Base-by-base conservation (phyloP, 2,329 filamentous ascomycete species). In the Claviceps digitariae region DNA sequence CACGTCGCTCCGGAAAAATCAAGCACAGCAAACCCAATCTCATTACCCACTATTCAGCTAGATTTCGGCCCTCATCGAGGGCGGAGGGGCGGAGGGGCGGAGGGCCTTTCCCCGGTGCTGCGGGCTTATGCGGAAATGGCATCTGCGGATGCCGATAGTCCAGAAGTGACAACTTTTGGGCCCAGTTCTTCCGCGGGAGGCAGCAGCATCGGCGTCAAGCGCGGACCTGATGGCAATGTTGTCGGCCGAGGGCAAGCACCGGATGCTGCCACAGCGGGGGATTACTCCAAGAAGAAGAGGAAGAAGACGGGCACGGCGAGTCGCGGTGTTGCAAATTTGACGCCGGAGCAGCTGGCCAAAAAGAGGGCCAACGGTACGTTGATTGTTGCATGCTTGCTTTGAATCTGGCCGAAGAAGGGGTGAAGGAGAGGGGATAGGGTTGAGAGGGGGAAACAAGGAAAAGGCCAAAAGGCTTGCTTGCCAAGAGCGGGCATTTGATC, bases 311-410 rank as follows among this genome's bases (percentile, higher is more conserved):
- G 66, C 1, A 65, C 71, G 6, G 70, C 73, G 6, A 72, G 71
- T 27, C 67, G 76, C 48, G 75, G 75, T 12, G 76, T 80, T 44
- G 77, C 77, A 51, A 84, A 85, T 60, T 75, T 84, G 64, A 87
- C 84, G 1, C 81, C 84, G 38, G 86, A 90, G 62, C 83, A 90
- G 67, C 72, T 90, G 50, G 79, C 82, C 54, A 86, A 87, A 66
- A 81, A 81, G 63, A 71, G 78, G 54, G 76, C 77, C 34, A 81
- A 79, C 61, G 77, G 76, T 79, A 66, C 62, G 71, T 67, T 15
- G 13, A 50, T n/a, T 41, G 13, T 20, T 31, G 48, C 36, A 2
- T 34, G 2, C 23, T 44, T 10, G 17, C 38, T 34, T 17, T 41
- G 15, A 17, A 12, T 43, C 12, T 12, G 40, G 40, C 4, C 38